These are phyloP conservation scores for Pelargonium exstipulatum DNA, from an alignment of 441 rosid species.

Conservation along the genomic window DNA sequence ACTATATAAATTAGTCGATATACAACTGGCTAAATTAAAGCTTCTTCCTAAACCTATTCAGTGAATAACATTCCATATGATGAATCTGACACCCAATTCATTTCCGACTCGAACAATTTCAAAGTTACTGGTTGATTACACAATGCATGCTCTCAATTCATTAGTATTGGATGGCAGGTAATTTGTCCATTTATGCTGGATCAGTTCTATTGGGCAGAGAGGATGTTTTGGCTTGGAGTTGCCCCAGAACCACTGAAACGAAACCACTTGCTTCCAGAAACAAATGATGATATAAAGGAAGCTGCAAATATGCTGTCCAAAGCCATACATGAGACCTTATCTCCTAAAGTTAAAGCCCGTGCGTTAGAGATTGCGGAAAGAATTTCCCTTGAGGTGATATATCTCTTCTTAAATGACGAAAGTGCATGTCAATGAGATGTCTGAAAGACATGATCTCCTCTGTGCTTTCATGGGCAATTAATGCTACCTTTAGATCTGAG, in stretches of 20 bases:
- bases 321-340: conserved; percentile 50
- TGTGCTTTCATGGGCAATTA: background rate
- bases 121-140: too few species aligned
- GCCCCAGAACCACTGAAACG: conserved; percentile 72
- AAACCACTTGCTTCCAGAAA: conserved; percentile 46
- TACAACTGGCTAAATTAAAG: too few species aligned
- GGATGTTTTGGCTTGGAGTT: conserved; percentile 90
- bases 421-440: conserved; percentile 4
- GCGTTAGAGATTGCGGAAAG: conserved; percentile 45
- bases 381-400: conserved; percentile 62
- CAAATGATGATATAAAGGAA: conserved; percentile 29
- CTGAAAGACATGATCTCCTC: background rate
- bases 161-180: conserved; percentile 43
- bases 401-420: background rate
- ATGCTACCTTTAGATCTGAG: too few species aligned
- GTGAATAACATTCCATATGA: too few species aligned
- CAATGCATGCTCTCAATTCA: too few species aligned
- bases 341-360: conserved; percentile 43
- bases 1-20: too few species aligned
- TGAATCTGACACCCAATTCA: too few species aligned
- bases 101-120: too few species aligned
- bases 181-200: conserved; percentile 83
- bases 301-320: conserved; percentile 48
- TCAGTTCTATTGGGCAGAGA: conserved; percentile 95
- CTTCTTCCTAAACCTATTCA: too few species aligned